Conservation (phyloP, 805 yeast species). For the Pichia paraexigua region DNA sequence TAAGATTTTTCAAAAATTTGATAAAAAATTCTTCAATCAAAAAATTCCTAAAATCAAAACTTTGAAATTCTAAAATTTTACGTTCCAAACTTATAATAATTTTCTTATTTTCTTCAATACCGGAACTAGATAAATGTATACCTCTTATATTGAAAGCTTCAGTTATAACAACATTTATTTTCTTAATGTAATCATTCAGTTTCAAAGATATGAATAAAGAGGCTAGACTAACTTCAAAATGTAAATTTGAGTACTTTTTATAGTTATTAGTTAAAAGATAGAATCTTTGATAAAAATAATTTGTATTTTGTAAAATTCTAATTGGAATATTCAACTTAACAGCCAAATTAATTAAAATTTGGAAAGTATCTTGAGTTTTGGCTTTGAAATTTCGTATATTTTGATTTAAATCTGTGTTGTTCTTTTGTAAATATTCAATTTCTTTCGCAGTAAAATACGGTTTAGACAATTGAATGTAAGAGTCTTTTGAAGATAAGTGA, state of each 20-base stretch:
- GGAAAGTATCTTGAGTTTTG: slow-evolving; percentile 36
- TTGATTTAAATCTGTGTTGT: slow-evolving; percentile 14
- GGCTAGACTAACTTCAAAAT: slow-evolving; percentile 59
- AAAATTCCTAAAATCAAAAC: slow-evolving; percentile 71
- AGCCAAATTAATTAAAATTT: slow-evolving; percentile 45
- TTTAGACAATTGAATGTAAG: slow-evolving; percentile 27
- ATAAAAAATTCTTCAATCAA: slow-evolving; percentile 61
- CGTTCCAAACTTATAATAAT: slow-evolving; percentile 56
- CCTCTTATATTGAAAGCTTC: slow-evolving; percentile 34
- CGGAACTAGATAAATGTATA: slow-evolving; percentile 20
- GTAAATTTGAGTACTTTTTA: slow-evolving; percentile 35
- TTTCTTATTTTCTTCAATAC: slow-evolving; percentile 49
- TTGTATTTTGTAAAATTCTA: slow-evolving; percentile 59
- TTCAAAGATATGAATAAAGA: slow-evolving; percentile 66
- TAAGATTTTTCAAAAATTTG: slow-evolving; percentile 45
- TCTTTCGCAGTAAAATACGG: slow-evolving; percentile 27
- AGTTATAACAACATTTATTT: slow-evolving; percentile 51
- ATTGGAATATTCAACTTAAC: slow-evolving; percentile 57
- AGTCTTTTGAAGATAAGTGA: not conserved
- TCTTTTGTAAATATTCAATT: slow-evolving; percentile 17
- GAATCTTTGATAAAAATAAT: slow-evolving; percentile 66
- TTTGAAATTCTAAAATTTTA: slow-evolving; percentile 63
- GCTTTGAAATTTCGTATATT: slow-evolving; percentile 17
- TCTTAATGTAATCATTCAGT: slow-evolving; percentile 78
- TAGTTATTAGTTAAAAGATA: slow-evolving; percentile 53